Percentiles rank a stretch among this genome's conserved stretches.
Evolutionary conservation across 345 rosid species (phyloP).

Genomic region (Lepidium didymum): DNA sequence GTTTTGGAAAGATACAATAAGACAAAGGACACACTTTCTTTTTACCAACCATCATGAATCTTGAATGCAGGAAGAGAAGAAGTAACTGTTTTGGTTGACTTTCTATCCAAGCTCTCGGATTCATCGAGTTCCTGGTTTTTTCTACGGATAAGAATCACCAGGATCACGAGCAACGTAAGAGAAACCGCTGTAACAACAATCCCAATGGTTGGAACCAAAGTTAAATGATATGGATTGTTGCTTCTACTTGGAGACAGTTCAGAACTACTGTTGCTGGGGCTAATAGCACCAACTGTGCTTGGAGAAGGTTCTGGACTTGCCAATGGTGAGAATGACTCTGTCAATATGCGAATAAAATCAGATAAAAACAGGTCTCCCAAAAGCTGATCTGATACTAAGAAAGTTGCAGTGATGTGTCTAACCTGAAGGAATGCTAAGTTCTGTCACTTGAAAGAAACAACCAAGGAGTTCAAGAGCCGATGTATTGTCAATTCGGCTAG

Average conservation of each 20-base stretch:
- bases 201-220: constrained; percentile 57
- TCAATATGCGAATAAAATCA: constrained; percentile 12
- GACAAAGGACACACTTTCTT: not conserved
- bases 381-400: not conserved
- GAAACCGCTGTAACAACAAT: constrained; percentile 61
- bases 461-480: constrained; percentile 57
- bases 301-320: constrained; percentile 48
- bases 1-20: not conserved
- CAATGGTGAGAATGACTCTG: constrained; percentile 45
- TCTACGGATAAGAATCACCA: constrained; percentile 63
- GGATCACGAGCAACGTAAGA: constrained; percentile 45
- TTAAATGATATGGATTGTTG: constrained; percentile 57
- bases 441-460: constrained; percentile 83
- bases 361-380: not conserved
- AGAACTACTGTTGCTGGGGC: constrained; percentile 53
- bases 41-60: constrained; percentile 56
- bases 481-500: constrained; percentile 56
- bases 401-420: not conserved
- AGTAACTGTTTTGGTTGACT: constrained; percentile 43
- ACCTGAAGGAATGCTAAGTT: constrained; percentile 54
- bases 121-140: constrained; percentile 60
- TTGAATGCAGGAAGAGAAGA: constrained; percentile 45
- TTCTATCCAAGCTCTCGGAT: constrained; percentile 42
- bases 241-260: constrained; percentile 28
- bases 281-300: constrained; percentile 43